Evolutionary conservation across 768 basidiomycete genomes (phyloP).

Genomic region (Calvatia gigantea): DNA sequence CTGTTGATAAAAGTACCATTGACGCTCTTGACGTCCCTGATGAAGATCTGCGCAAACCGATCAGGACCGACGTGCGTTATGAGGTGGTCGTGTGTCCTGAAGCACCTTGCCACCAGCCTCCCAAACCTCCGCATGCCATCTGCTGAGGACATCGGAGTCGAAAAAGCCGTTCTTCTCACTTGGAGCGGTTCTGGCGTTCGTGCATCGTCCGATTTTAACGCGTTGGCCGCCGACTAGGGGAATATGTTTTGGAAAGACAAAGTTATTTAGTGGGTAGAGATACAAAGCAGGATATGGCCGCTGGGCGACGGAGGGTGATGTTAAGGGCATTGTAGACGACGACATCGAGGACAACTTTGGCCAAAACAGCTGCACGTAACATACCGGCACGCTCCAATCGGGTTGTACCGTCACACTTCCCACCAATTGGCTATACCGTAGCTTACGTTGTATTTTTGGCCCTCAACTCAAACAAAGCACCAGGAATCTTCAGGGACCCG

Average conservation of each 20-base stretch:
- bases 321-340: conserved; percentile 13
- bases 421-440: too few relatives aligned
- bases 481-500: too few relatives aligned
- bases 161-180: conserved; percentile 94
- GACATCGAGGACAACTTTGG: background rate
- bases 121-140: conserved; percentile 99
- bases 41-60: conserved; percentile 74
- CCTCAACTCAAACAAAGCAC: too few relatives aligned
- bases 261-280: conserved; percentile 91
- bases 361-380: too few relatives aligned
- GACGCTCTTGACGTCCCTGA: conserved; percentile 97
- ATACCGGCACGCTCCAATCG: too few relatives aligned
- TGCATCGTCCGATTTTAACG: conserved; percentile 93
- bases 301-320: conserved; percentile 25
- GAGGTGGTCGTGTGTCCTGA: conserved; percentile 10
- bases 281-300: conserved; percentile 47
- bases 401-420: too few relatives aligned
- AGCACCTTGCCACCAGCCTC: conserved; percentile 83
- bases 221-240: conserved; percentile 64
- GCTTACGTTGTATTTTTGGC: too few relatives aligned
- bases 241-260: conserved; percentile 93
- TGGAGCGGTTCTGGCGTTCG: conserved; percentile 92
- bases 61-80: conserved; percentile 10
- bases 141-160: conserved; percentile 89
- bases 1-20: conserved; percentile 99